These are phyloP conservation scores for Striga asiatica DNA, from an alignment of 257 asterid species.

Conservation along the genomic window DNA sequence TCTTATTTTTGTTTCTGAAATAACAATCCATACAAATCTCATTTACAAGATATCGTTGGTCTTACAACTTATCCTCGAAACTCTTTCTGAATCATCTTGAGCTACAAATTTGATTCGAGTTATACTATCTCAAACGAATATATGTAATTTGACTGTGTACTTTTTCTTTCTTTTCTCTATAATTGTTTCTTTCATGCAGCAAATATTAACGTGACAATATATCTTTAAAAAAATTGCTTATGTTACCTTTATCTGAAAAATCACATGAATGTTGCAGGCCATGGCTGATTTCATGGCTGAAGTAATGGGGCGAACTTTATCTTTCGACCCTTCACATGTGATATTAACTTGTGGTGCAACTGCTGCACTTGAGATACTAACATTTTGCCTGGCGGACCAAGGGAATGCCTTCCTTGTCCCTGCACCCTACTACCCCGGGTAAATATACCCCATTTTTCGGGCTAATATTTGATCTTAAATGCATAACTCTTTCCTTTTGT, in stretches of 20 bases:
- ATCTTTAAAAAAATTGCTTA: background rate
- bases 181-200: background rate
- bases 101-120: background rate
- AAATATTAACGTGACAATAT: background rate
- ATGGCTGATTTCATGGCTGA: slow-evolving; percentile 85
- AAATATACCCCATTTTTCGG: slow-evolving; percentile 5
- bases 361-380: slow-evolving; percentile 79
- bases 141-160: background rate
- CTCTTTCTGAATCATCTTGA: slow-evolving; percentile 1
- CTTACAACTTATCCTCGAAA: slow-evolving; percentile 12
- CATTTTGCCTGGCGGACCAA: slow-evolving; percentile 84
- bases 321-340: slow-evolving; percentile 63
- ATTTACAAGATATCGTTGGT: no score
- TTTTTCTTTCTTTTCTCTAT: background rate
- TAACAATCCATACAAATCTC: no score
- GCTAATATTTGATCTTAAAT: slow-evolving; percentile 1
- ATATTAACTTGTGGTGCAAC: slow-evolving; percentile 82
- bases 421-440: slow-evolving; percentile 96
- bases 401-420: slow-evolving; percentile 95
- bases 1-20: no score
- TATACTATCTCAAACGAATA: background rate
- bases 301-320: slow-evolving; percentile 53
- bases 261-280: slow-evolving; percentile 39
- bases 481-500: background rate
- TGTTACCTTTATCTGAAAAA: slow-evolving; percentile 15